A percentile compares a stretch with the other conserved stretches of the same genome.
phyloP scores from a whole-genome alignment of 148 eudicot genomes.

The Mesembryanthemum crystallinum region DNA sequence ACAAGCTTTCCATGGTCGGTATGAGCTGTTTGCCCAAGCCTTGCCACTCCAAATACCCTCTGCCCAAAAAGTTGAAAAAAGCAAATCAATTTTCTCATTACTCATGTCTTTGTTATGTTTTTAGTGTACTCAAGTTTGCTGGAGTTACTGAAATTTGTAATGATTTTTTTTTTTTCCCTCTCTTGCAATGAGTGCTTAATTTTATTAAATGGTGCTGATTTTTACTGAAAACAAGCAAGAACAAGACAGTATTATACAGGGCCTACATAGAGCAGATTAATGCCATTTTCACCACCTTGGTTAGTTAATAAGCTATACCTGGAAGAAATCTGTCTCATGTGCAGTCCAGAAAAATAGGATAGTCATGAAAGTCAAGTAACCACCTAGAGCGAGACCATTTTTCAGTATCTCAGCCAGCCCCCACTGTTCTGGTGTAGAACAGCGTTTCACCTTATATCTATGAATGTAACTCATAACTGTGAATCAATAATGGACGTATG shows the following conservation, averaged over 20 bases:
- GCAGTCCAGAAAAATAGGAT: not conserved
- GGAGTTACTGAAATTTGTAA: too few species aligned
- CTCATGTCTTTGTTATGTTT: too few species aligned
- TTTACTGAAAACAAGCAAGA: too few species aligned
- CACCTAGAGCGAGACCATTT: not conserved
- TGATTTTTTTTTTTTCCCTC: too few species aligned
- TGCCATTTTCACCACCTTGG: not conserved
- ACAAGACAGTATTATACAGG: too few species aligned
- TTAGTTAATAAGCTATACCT: not conserved
- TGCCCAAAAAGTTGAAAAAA: not conserved
- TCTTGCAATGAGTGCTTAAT: too few species aligned
- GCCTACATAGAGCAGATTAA: not conserved
- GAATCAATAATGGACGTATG: too few species aligned
- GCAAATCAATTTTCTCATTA: not conserved
- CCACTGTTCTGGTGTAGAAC: not conserved
- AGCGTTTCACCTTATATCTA: not conserved
- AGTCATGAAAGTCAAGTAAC: not conserved
- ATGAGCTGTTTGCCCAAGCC: not conserved
- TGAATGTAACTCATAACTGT: not conserved
- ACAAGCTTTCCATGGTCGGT: not conserved
- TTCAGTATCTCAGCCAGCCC: not conserved
- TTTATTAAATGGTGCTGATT: too few species aligned
- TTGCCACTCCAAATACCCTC: not conserved
- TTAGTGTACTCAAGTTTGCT: not conserved
- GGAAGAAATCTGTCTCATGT: not conserved